Percentiles rank a stretch among this genome's conserved stretches.
These are phyloP conservation scores for Penicillium ucsense DNA, from an alignment of 495 filamentous ascomycete species.

Conservation along the genomic window DNA sequence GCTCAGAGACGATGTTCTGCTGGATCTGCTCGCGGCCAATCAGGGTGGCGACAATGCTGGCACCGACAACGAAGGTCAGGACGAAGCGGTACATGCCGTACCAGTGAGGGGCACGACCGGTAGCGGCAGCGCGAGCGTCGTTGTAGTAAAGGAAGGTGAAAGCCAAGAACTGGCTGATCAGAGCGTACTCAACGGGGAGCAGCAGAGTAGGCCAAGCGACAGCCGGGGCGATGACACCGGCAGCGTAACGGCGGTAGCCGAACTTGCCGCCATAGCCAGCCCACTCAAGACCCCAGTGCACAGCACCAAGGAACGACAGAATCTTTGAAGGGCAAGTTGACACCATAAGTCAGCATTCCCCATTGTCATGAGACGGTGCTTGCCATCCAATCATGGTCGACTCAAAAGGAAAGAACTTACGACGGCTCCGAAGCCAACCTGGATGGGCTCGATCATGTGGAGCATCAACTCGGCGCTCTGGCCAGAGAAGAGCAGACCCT, in stretches of 20 bases:
- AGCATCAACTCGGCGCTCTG: slow-evolving; percentile 66
- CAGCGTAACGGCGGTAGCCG: slow-evolving; percentile 67
- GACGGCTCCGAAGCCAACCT: slow-evolving; percentile 88
- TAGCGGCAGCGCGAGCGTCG: slow-evolving; percentile 62
- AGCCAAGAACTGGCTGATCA: slow-evolving; percentile 81
- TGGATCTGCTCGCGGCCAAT: slow-evolving; percentile 80
- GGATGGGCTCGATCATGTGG: slow-evolving; percentile 76
- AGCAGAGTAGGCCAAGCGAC: slow-evolving; percentile 91
- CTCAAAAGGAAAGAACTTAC: slow-evolving; percentile 40
- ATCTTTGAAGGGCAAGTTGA: slow-evolving; percentile 43
- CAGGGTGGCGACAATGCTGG: slow-evolving; percentile 74
- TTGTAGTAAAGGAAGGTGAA: slow-evolving; percentile 87
- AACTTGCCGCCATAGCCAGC: slow-evolving; percentile 63
- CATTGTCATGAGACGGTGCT: no score
- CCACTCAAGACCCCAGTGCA: slow-evolving; percentile 90
- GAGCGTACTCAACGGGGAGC: slow-evolving; percentile 75
- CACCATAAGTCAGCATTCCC: neutral
- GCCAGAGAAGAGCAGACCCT: slow-evolving; percentile 55
- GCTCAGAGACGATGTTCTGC: slow-evolving; percentile 37
- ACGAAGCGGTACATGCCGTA: slow-evolving; percentile 93
- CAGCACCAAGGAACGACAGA: slow-evolving; percentile 89
- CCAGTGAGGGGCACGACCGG: slow-evolving; percentile 85
- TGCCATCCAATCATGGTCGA: no score
- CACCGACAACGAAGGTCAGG: slow-evolving; percentile 86
- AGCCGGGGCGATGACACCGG: slow-evolving; percentile 73